phyloP scores from a whole-genome alignment of 805 yeast species.

The Lachancea sp. region DNA sequence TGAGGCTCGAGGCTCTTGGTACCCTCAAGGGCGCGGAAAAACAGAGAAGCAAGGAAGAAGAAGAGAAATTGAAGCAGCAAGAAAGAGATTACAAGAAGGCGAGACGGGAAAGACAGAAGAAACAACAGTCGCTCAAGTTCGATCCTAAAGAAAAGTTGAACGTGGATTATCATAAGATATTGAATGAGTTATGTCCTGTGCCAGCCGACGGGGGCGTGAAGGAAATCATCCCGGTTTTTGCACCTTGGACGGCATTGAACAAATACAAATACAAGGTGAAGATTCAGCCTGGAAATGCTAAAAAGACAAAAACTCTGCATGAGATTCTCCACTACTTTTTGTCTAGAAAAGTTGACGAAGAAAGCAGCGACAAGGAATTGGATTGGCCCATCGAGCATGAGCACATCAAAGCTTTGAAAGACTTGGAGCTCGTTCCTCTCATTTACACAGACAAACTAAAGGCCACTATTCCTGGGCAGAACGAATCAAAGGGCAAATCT shows the following conservation, averaged over 20 bases:
- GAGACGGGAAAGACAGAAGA: constrained; percentile 36
- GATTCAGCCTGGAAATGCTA: constrained; percentile 67
- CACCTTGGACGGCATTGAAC: constrained; percentile 80
- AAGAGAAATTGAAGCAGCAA: constrained; percentile 32
- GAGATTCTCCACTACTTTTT: constrained; percentile 60
- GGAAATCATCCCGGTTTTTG: constrained; percentile 79
- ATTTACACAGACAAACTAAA: constrained; percentile 70
- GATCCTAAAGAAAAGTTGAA: constrained; percentile 36
- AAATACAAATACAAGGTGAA: constrained; percentile 78
- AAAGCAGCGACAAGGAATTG: constrained; percentile 39
- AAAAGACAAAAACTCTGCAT: constrained; percentile 79
- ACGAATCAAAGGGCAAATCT: constrained; percentile 22
- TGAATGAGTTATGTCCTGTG: constrained; percentile 31
- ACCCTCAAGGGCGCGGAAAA: constrained; percentile 56
- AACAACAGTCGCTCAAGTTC: constrained; percentile 32
- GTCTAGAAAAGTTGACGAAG: constrained; percentile 41
- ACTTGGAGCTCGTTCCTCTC: constrained; percentile 58
- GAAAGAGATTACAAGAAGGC: constrained; percentile 31
- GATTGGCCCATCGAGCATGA: constrained; percentile 73
- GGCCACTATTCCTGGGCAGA: constrained; percentile 49
- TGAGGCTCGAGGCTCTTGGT: constrained; percentile 78
- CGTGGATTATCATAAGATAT: constrained; percentile 40
- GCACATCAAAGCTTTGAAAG: constrained; percentile 48
- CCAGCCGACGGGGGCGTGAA: constrained; percentile 43
- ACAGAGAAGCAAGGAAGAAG: constrained; percentile 33